phyloP scores from a whole-genome alignment of 495 filamentous ascomycete species.

The Aspergillus asperescens region DNA sequence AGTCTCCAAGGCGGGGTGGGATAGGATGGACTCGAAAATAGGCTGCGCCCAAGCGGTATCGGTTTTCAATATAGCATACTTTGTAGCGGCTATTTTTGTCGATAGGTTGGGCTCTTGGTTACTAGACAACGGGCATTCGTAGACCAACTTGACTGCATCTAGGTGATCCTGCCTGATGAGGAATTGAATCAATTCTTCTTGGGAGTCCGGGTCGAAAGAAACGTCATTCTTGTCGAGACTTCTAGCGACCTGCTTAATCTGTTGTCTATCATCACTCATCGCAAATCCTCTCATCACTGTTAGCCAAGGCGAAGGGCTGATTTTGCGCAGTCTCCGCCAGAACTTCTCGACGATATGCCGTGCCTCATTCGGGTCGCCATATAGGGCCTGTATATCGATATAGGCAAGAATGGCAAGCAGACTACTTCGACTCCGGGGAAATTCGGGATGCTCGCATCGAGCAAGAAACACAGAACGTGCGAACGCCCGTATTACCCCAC shows the following conservation, averaged over 20 bases:
- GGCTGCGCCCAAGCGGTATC: slow-evolving; percentile 58
- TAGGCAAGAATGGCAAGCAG: slow-evolving; percentile 44
- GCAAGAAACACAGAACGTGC: slow-evolving; percentile 54
- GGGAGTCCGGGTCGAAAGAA: slow-evolving; percentile 33
- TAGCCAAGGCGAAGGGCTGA: slow-evolving; percentile 48
- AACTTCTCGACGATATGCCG: slow-evolving; percentile 45
- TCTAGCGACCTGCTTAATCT: slow-evolving; percentile 27
- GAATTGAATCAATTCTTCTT: slow-evolving; percentile 34
- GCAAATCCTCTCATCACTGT: slow-evolving; percentile 62
- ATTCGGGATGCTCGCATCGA: slow-evolving; percentile 39
- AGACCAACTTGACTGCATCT: slow-evolving; percentile 43
- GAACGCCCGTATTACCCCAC: slow-evolving; percentile 40
- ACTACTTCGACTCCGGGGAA: slow-evolving; percentile 31
- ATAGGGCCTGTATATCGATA: slow-evolving; percentile 51
- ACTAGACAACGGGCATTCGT: slow-evolving; percentile 49
- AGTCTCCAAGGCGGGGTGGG: slow-evolving; percentile 43
- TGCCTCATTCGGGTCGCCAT: slow-evolving; percentile 57
- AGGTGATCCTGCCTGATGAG: slow-evolving; percentile 36
- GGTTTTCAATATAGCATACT: slow-evolving; percentile 52
- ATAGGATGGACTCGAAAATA: slow-evolving; percentile 56
- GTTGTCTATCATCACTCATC: slow-evolving; percentile 51
- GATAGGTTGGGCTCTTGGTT: slow-evolving; percentile 35
- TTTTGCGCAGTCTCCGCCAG: slow-evolving; percentile 29
- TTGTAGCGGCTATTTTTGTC: slow-evolving; percentile 49
- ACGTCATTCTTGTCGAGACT: slow-evolving; percentile 29